Percentiles rank a stretch among this genome's conserved stretches.
Conservation (phyloP, 148 eudicot species). For the Rhododendron mucronatum region DNA sequence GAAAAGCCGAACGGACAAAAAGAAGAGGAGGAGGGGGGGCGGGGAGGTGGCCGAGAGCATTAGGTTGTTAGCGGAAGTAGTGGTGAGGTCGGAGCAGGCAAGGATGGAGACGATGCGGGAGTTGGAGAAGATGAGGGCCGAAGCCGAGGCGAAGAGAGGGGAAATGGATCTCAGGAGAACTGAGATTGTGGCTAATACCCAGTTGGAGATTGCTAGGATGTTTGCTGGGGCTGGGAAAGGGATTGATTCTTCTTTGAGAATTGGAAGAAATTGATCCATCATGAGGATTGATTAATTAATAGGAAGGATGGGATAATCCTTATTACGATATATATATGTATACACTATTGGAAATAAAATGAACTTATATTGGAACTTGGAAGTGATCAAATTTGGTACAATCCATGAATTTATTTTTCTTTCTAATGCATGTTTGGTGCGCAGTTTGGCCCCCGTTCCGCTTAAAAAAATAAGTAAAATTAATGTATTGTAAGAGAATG, state of each 20-base stretch:
- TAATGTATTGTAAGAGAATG: too few species aligned
- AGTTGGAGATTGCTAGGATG: conserved; percentile 79
- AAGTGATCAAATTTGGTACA: neutral
- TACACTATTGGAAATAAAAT: neutral
- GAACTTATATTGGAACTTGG: neutral
- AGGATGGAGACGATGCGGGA: conserved; percentile 76
- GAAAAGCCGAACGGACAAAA: conserved; percentile 25
- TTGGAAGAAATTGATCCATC: conserved; percentile 34
- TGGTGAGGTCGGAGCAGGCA: conserved; percentile 59
- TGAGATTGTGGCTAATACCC: conserved; percentile 81
- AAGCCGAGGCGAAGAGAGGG: conserved; percentile 71
- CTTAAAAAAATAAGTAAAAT: too few species aligned
- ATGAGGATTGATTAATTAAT: neutral
- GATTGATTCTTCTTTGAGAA: conserved; percentile 50
- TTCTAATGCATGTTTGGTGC: neutral
- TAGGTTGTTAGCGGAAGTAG: conserved; percentile 64
- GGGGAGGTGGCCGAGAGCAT: conserved; percentile 67
- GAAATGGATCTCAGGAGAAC: conserved; percentile 78
- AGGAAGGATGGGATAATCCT: neutral
- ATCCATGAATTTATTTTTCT: neutral
- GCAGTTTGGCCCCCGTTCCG: neutral
- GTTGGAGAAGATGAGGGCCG: conserved; percentile 77
- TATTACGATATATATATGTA: neutral
- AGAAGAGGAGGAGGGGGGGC: conserved; percentile 25
- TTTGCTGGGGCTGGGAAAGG: conserved; percentile 51